Evolutionary conservation across 768 basidiomycete species (phyloP).

Genomic region (Phaffia tasmanica): DNA sequence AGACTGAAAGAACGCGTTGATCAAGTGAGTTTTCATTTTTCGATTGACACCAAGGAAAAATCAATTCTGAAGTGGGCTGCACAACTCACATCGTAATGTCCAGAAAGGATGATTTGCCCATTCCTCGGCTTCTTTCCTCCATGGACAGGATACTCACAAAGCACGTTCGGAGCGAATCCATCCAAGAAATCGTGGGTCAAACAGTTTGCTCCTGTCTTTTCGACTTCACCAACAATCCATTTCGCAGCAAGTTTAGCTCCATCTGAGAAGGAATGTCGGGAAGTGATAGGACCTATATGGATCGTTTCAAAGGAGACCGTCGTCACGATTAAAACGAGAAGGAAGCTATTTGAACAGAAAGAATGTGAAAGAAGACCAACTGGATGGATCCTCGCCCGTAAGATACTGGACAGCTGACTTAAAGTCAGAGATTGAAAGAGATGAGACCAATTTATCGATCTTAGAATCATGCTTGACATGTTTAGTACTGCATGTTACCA

Average conservation of each 20-base stretch:
- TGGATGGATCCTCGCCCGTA: conserved; percentile 68
- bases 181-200: conserved; percentile 52
- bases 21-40: no score
- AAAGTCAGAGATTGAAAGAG: conserved; percentile 57
- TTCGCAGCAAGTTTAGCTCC: conserved; percentile 56
- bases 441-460: conserved; percentile 56
- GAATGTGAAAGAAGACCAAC: conserved; percentile 30
- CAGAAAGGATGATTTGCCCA: conserved; percentile 54
- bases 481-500: conserved; percentile 36
- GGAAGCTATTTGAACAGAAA: not conserved
- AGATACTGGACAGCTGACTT: conserved; percentile 63
- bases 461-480: conserved; percentile 57
- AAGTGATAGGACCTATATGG: conserved; percentile 46
- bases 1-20: conserved; percentile 71
- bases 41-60: not conserved
- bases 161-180: conserved; percentile 76
- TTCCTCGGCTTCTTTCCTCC: not conserved
- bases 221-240: conserved; percentile 61
- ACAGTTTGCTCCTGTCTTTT: conserved; percentile 65
- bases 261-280: conserved; percentile 67
- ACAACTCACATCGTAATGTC: conserved; percentile 43
- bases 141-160: conserved; percentile 50
- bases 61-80: no score
- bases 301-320: not conserved
- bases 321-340: not conserved